A percentile compares a stretch with the other conserved stretches of the same genome.
Conservation (phyloP, 306 rosid species). For the Dalbergia cochinchinensis region DNA sequence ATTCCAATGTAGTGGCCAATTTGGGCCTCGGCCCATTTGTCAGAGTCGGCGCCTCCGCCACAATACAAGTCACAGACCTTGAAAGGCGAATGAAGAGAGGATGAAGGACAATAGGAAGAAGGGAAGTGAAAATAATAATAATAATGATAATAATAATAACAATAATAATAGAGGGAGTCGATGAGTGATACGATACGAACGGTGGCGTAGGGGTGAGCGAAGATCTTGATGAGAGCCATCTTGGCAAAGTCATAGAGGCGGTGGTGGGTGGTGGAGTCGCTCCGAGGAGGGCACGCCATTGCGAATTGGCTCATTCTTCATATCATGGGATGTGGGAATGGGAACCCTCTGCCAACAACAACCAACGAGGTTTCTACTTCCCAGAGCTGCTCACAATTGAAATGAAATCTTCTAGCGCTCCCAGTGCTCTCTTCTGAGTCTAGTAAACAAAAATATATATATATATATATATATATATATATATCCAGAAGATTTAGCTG, state of each 20-base stretch:
- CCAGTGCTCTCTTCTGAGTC: no score
- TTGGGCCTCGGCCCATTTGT: conserved; percentile 84
- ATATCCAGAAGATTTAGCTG: no score
- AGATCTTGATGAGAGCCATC: conserved; percentile 77
- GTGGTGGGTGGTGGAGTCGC: conserved; percentile 73
- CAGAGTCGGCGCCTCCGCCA: conserved; percentile 71
- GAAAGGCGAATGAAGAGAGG: not conserved
- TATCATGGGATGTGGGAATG: not conserved
- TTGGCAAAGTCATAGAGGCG: conserved; percentile 86
- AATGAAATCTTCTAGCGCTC: no score
- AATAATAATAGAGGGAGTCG: not conserved
- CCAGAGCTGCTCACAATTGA: no score
- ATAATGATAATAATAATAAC: no score
- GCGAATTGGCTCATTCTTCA: conserved; percentile 60
- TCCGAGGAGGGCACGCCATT: conserved; percentile 42
- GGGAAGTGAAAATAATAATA: not conserved
- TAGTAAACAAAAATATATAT: no score
- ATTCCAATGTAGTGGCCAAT: conserved; percentile 92
- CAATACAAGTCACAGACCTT: conserved; percentile 91
- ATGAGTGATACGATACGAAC: conserved; percentile 39
- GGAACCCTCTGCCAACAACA: no score
- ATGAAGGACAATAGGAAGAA: not conserved
- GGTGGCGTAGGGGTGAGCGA: conserved; percentile 90
- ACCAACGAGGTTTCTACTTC: no score
- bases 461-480: no score